phyloP scores from a whole-genome alignment of 306 rosid species.

The Hippophae gyantsensis region DNA sequence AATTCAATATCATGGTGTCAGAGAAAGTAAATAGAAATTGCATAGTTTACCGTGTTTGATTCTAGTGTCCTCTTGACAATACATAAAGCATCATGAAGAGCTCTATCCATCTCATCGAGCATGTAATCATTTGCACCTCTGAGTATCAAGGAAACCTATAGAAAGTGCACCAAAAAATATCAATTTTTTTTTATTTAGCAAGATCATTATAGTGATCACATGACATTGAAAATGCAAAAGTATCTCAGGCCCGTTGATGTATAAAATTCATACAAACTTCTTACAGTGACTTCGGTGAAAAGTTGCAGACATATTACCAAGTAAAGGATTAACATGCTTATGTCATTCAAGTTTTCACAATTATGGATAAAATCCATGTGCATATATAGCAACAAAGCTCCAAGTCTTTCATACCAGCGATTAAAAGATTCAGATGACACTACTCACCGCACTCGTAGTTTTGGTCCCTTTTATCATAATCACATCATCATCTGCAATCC shows the following conservation, averaged over 20 bases:
- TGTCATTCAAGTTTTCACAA: too few species aligned
- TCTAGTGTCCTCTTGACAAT: constrained; percentile 95
- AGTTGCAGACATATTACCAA: too few species aligned
- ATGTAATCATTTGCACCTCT: constrained; percentile 97
- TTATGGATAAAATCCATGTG: too few species aligned
- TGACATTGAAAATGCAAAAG: too few species aligned
- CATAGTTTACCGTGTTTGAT: constrained; percentile 63
- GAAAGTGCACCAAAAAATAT: constrained; percentile 3
- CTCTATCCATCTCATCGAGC: constrained; percentile 99
- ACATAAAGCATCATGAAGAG: constrained; percentile 83
- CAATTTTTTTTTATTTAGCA: too few species aligned
- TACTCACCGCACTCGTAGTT: constrained; percentile 73
- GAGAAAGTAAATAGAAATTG: constrained; percentile 1
- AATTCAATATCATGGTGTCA: not conserved
- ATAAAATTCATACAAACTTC: too few species aligned
- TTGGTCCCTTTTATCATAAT: constrained; percentile 88
- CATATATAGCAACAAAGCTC: too few species aligned
- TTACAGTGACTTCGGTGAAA: too few species aligned
- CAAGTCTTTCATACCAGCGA: too few species aligned
- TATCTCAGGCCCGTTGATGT: too few species aligned
- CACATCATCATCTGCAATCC: constrained; percentile 81
- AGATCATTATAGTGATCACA: not conserved
- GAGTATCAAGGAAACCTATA: constrained; percentile 75
- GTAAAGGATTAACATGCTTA: too few species aligned
- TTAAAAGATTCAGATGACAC: not conserved